Evolutionary conservation across 495 filamentous ascomycete genomes (phyloP), one percentile per base, ranked within the genome.

Genomic region (Cairneyella variabilis): DNA sequence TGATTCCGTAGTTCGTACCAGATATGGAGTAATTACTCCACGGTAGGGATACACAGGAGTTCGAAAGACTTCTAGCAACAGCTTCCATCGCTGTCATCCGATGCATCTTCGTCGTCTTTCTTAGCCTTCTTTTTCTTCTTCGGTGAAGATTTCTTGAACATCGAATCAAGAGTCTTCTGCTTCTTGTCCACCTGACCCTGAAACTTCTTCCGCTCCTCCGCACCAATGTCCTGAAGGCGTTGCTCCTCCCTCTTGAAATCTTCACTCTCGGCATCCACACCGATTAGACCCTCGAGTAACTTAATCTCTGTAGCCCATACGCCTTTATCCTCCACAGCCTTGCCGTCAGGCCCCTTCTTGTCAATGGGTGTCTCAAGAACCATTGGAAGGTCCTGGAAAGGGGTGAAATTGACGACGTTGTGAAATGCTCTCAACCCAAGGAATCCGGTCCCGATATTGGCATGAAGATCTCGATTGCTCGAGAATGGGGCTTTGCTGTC

Each of bases 361-460:
- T 95, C 87, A 60, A 96, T 92, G 14, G 93, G 93, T 34, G 93
- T 97, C 70, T 98, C 93, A 16, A 98, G 76, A 5, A 98, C 81
- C 84, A 98, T 90, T 3, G 93, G 93, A 45, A 97, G 59, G 10
- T 80, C 82, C 61, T 89, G 77, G 36, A 97, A 86, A 0, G 80
- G 72, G 28, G 69, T 72, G 66, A 90, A 83, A 66, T 98, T 97
- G 76, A 97, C 84, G 28, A 98, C 73, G 61, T 88, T 89, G 65
- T 92, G 86, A 62, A 98, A 98, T 2, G 90, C 87, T 26, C 89
- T 80, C 8, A 98, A 73, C 1, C 93, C 93, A 0, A 98, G 71
- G 66, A 91, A 98, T 0, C 93, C 93, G 0, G 87, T 88, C 3
- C 93, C 93, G 54, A 98, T 97, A 63, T 96, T 97, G 26, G 90